Base-by-base conservation (phyloP, 768 basidiomycete genomes). In the Boletus reticuloceps region DNA sequence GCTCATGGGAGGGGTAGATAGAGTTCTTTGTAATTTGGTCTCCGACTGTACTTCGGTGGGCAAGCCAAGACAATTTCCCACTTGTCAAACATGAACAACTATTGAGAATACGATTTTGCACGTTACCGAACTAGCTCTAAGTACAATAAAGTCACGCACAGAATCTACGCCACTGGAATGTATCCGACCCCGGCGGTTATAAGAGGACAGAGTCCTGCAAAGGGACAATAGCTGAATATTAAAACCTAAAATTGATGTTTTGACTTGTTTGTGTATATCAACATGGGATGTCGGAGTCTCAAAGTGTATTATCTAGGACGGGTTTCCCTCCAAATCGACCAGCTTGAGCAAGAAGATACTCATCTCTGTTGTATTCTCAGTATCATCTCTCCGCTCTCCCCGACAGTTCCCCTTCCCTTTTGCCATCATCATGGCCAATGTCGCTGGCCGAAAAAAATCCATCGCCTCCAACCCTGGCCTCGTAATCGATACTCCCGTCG, bases 361-460 rank as follows among this genome's bases (percentile, higher is more conserved):
- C 61, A 22, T 55, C 50, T 55, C 50, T 41, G 32, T n/a, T 56
- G 25, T 29, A n/a, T 17, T 20, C 47, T 32, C 25, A 27, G 39
- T 31, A 19, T 38, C n/a, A 44, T 53, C 17, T 11, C 37, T 17
- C n/a, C n/a, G 13, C 22, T 17, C 22, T 22, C 13, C 12, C 45
- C 45, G 20, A 47, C 40, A 16, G 5, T 4, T 10, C 32, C 25
- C 55, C 12, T 53, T 8, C 9, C 64, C 32, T 48, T 51, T 50
- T 32, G 22, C 60, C 56, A 59, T 61, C 64, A 77, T 75, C 64
- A 81, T 81, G 80, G 70, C 80, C 69, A 76, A 69, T 64, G 66
- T 78, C 72, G 80, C 86, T 64, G 84, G 79, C 72, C 85, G 90
- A 66, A 90, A 89, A 84, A 91, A 89, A 75, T 89, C 88, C 53